Base-by-base conservation (phyloP, 1,284 basidiomycete genomes). In the Trichosporon faecale region DNA sequence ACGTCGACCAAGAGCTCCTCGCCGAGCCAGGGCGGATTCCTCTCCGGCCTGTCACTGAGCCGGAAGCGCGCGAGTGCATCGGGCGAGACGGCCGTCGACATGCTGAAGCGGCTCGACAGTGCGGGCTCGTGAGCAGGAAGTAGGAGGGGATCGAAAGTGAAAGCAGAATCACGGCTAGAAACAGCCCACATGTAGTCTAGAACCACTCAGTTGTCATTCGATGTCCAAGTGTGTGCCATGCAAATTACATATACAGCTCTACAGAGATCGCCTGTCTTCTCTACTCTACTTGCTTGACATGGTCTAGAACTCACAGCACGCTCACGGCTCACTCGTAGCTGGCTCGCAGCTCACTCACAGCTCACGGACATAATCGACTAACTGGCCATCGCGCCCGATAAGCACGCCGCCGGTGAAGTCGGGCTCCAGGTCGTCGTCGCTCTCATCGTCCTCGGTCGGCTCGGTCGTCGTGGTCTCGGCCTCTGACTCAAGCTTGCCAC, bases 101-200 rank as follows among this genome's bases (percentile, higher is more conserved):
- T 73, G 65, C 61, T 73, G 5, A 73, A 71, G 68, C 64, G 66
- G 16, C 27, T 70, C 31, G 69, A 70, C 29, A 61, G 57, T 11
- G 49, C 21, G 7, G 49, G 49, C 21, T 52, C 49, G 49, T 52
- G 18, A 52, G 33, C 33, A 33, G 33, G 4, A 4, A 4, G 40
- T 44, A n/a, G n/a, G n/a, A n/a, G n/a, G n/a, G n/a, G 33, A 33
- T 33, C 33, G 33, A 33, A 9, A 33, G 33, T n/a, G n/a, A n/a
- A n/a, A n/a, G n/a, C n/a, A n/a, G n/a, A n/a, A n/a, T n/a, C n/a
- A n/a, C n/a, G n/a, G n/a, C n/a, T n/a, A n/a, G n/a, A n/a, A n/a
- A n/a, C n/a, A 37, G 14, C 14, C 12, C 35, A 37, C 49, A 25
- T 52, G 49, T 52, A 52, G 49, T 52, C 49, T 52, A 23, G 49